Base-by-base conservation (phyloP, 192 early-diverging fungal species). In the Coemansia sp. region DNA sequence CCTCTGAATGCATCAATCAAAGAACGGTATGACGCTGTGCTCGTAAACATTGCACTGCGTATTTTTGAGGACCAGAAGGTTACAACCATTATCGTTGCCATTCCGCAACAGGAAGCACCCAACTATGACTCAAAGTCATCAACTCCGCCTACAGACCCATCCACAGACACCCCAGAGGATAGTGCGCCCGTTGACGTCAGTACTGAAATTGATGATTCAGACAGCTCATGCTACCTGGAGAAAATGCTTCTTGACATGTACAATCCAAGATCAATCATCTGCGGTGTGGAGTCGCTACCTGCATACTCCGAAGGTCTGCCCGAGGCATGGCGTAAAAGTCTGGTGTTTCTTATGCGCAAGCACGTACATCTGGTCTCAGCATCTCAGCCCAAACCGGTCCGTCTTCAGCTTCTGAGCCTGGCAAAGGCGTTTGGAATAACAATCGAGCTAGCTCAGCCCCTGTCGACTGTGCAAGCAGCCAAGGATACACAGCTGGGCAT, bases 241-340 rank as follows among this genome's bases (percentile, higher is more conserved):
- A 64, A 49, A 25, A 30, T 77, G 47, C 43, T 77, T 8, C 33
- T 71, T 3, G 74, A 60, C 23, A 33, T 56, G 25, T 67, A 60
- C 49, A 24, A 41, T 8, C 68, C 74, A 19, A 60, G 61, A 18
- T 50, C 49, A 21, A 38, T 71, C 18, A 57, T 71, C 21, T 77
- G 74, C 54, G 67, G 64, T 13, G 56, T 77, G 17, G 74, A 77
- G 61, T 57, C 68, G 17, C 51, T 77, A 48, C 62, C 73, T 6
- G 40, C 48, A 14, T 63, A 69, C 17, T n/a, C 37, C 25, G 61
- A 62, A 37, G 30, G 41, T 24, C 43, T 77, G 45, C 74, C 74
- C 5, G 64, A 64, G 8, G 27, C 27, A 37, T 77, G 67, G 74
- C 67, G 57, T 48, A 64, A 41, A 22, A 51, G 68, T 22, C 64